Evolutionary conservation across 371 early-diverging fungal species (phyloP), one percentile per base, ranked within the genome.

Genomic region (Rhizopus delemar): DNA sequence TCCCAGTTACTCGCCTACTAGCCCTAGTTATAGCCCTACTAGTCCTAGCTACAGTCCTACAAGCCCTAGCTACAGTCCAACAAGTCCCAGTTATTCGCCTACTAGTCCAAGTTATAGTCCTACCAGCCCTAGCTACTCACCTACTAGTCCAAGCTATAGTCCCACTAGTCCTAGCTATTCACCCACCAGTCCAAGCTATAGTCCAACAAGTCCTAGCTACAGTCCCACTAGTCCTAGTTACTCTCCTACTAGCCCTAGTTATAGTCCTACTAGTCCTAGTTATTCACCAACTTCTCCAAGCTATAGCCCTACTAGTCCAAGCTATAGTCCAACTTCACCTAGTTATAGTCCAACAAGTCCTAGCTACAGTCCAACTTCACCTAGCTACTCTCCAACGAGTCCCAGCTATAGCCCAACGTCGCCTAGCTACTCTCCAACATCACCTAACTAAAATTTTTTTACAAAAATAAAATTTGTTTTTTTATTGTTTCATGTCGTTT

Each of bases 41-140:
- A 77, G 74, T 46, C 95, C 96, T n/a, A 78, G 80, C 28, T 93
- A 95, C 69, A 81, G 81, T 0, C 93, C 91, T 0, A 90, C 89
- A 3, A 73, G 77, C 11, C 93, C 93, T 28, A 79, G 81, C 59
- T 92, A 87, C 63, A 75, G 77, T 51, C 92, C 96, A 1, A 88
- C 92, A 9, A 78, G 79, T 48, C 92, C 93, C 5, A 78, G 82
- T 16, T 91, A 92, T 56, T 75, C 79, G 1, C 94, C 95, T 5
- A 90, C 93, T 29, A 75, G 76, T 22, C 94, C 93, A 11, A 75
- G 77, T 16, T 94, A 95, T 71, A 81, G 82, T 4, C 93, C 93
- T 2, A 88, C 90, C 0, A 64, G 69, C 6, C 89, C 85, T 15
- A 69, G 67, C 29, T 86, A 86, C 53, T 63, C 70, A 0, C 83